These are phyloP conservation scores for Pseudomonodictys pantanalensis DNA, from an alignment of 495 filamentous ascomycete species.

Conservation along the genomic window DNA sequence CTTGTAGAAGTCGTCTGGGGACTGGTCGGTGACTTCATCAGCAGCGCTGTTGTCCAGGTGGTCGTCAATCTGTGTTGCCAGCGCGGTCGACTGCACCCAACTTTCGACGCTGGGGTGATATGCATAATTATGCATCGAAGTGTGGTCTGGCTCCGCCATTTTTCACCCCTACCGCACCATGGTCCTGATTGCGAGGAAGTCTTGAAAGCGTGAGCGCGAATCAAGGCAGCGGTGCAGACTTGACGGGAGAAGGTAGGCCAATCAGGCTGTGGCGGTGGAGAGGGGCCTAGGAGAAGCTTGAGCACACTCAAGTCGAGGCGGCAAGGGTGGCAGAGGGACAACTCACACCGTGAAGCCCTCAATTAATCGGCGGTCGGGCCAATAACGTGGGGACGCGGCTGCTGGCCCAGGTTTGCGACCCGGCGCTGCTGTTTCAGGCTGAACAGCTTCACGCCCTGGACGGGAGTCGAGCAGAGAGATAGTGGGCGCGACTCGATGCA, in stretches of 20 bases:
- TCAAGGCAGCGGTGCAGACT: slow-evolving; percentile 13
- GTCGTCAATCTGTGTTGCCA: no score
- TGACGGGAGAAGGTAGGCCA: slow-evolving; percentile 11
- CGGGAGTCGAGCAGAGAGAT: background rate
- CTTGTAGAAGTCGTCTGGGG: slow-evolving; percentile 28
- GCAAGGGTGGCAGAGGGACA: slow-evolving; percentile 32
- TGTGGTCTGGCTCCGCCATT: slow-evolving; percentile 30
- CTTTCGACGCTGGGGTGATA: slow-evolving; percentile 25
- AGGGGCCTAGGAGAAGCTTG: slow-evolving; percentile 9
- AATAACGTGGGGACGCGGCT: slow-evolving; percentile 24
- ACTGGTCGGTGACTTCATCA: slow-evolving; percentile 8
- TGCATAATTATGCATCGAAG: slow-evolving; percentile 24
- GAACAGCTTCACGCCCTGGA: slow-evolving; percentile 9
- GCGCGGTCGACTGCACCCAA: slow-evolving; percentile 30
- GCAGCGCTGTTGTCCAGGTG: slow-evolving; percentile 18
- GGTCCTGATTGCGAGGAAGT: slow-evolving; percentile 6
- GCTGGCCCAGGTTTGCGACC: slow-evolving; percentile 16
- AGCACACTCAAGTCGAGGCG: slow-evolving; percentile 27
- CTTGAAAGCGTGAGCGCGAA: slow-evolving; percentile 9
- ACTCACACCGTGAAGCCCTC: slow-evolving; percentile 23
- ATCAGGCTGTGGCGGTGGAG: slow-evolving; percentile 28
- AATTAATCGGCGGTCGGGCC: slow-evolving; percentile 23
- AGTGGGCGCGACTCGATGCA: background rate
- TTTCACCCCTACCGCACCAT: slow-evolving; percentile 26
- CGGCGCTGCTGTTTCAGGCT: slow-evolving; percentile 26